Percentiles rank a stretch among this genome's conserved stretches.
These are phyloP conservation scores for Sphaerostilbella broomeana DNA, from an alignment of 2,329 filamentous ascomycete genomes.

Conservation along the genomic window DNA sequence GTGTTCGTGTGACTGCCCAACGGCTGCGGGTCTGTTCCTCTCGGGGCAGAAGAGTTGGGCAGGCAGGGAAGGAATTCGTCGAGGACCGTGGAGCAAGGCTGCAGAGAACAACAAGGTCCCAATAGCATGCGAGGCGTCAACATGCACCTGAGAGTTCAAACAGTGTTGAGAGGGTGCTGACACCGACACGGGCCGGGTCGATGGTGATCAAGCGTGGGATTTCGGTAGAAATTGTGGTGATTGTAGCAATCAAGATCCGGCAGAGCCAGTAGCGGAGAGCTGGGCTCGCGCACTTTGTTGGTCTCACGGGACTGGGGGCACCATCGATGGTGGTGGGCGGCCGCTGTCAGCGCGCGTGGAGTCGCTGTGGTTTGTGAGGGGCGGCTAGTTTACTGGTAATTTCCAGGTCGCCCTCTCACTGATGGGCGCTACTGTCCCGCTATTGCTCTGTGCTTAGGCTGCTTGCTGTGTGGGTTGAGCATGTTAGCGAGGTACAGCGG, in stretches of 20 bases:
- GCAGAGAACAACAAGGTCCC: conserved; percentile 20
- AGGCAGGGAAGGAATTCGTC: conserved; percentile 18
- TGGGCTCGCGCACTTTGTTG: conserved; percentile 11
- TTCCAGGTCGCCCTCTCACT: conserved; percentile 12
- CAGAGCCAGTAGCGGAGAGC: conserved; percentile 7
- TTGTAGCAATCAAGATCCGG: neutral
- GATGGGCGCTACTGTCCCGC: conserved; percentile 9
- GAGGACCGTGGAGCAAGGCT: conserved; percentile 24
- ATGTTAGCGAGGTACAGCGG: neutral
- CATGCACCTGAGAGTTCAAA: conserved; percentile 5
- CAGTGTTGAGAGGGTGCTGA: neutral
- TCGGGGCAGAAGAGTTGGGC: conserved; percentile 11
- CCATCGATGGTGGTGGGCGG: conserved; percentile 11
- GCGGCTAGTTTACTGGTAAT: conserved; percentile 13
- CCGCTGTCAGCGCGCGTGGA: conserved; percentile 14
- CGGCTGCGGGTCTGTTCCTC: conserved; percentile 8
- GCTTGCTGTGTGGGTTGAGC: conserved; percentile 1
- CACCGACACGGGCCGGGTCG: conserved; percentile 1
- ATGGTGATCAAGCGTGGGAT: neutral
- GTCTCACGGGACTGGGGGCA: conserved; percentile 11
- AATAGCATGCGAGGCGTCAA: conserved; percentile 10
- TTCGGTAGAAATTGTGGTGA: neutral
- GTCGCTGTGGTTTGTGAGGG: conserved; percentile 12
- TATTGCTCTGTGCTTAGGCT: conserved; percentile 6
- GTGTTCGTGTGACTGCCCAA: conserved; percentile 25